A percentile compares a stretch with the other conserved stretches of the same genome.
phyloP scores from a whole-genome alignment of 306 rosid genomes.

The Cucurbita maxima region DNA sequence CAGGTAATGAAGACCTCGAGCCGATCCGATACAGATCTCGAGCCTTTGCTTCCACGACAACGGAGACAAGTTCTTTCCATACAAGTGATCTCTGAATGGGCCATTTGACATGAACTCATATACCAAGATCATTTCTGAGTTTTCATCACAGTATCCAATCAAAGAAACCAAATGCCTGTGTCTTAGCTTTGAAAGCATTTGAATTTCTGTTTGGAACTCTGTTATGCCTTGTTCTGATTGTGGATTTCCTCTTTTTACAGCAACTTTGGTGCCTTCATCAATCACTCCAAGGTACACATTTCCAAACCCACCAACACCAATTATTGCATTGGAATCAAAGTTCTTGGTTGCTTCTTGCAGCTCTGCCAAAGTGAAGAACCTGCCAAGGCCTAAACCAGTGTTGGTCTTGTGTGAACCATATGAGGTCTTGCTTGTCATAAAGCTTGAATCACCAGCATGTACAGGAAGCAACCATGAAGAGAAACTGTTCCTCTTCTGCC shows the following conservation, averaged over 20 bases:
- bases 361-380: constrained; percentile 30
- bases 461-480: constrained; percentile 42
- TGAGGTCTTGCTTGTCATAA: constrained; percentile 26
- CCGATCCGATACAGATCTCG: constrained; percentile 34
- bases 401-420: constrained; percentile 19
- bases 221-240: constrained; percentile 40
- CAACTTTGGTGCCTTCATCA: constrained; percentile 28
- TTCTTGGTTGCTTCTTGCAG: constrained; percentile 36
- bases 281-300: constrained; percentile 29
- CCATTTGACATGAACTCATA: constrained; percentile 48
- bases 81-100: constrained; percentile 35
- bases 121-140: constrained; percentile 35
- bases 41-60: constrained; percentile 34
- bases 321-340: constrained; percentile 24
- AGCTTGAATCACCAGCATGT: constrained; percentile 25
- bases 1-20: constrained; percentile 40
- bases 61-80: constrained; percentile 22
- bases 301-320: constrained; percentile 45
- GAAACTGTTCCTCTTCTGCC: constrained; percentile 44
- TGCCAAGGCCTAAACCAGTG: constrained; percentile 29
- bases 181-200: constrained; percentile 40
- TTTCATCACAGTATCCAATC: constrained; percentile 41
- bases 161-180: constrained; percentile 40
- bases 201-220: constrained; percentile 37
- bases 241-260: constrained; percentile 34